Conservation (phyloP, 495 filamentous ascomycete species). For the Talaromyces nanjingensis region DNA sequence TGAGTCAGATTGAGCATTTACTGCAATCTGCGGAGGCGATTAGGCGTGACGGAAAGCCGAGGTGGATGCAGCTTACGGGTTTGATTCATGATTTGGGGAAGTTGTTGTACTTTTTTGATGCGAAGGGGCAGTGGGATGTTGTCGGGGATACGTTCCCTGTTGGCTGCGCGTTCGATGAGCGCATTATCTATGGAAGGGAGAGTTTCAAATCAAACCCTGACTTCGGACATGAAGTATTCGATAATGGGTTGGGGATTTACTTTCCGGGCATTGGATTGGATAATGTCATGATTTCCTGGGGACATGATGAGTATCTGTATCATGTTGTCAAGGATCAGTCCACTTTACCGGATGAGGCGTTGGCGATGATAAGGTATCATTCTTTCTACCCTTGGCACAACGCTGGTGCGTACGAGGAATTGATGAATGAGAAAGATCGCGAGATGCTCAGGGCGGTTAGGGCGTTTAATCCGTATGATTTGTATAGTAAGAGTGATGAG, state of each 20-base stretch:
- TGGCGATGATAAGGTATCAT: constrained; percentile 88
- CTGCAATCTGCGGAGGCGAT: constrained; percentile 84
- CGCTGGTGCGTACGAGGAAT: constrained; percentile 65
- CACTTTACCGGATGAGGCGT: constrained; percentile 66
- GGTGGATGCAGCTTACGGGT: constrained; percentile 87
- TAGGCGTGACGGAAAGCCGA: constrained; percentile 77
- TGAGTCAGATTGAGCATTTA: constrained; percentile 82
- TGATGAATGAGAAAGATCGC: constrained; percentile 77
- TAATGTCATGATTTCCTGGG: constrained; percentile 84
- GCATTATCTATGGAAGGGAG: constrained; percentile 68
- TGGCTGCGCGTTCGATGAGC: constrained; percentile 71
- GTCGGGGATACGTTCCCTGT: constrained; percentile 90
- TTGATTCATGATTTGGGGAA: constrained; percentile 90
- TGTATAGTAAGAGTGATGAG: constrained; percentile 88
- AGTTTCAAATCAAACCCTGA: constrained; percentile 71
- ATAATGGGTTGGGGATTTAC: constrained; percentile 72
- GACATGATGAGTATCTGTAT: constrained; percentile 89
- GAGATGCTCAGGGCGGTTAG: constrained; percentile 70
- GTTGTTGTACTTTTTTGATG: constrained; percentile 76
- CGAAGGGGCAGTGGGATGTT: constrained; percentile 84
- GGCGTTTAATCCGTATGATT: constrained; percentile 85
- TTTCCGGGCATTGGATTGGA: constrained; percentile 67
- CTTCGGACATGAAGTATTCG: constrained; percentile 55
- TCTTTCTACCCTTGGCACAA: constrained; percentile 88
- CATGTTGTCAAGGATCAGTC: constrained; percentile 74